phyloP scores from a whole-genome alignment of 805 yeast genomes.

The Candida hungchunana region DNA sequence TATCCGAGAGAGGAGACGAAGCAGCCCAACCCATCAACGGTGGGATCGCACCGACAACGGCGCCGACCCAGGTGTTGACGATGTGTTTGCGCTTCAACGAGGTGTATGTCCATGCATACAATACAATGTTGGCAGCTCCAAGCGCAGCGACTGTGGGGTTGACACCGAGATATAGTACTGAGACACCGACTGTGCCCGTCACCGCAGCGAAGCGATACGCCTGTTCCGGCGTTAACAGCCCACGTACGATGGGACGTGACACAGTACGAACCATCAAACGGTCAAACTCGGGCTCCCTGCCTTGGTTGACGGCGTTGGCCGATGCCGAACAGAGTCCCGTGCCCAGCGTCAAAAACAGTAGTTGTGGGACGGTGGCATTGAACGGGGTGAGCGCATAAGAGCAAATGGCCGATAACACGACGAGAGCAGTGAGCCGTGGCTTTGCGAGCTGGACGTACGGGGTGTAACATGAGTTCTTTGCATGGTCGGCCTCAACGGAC shows the following conservation, averaged over 20 bases:
- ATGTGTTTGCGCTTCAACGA: slow-evolving; percentile 82
- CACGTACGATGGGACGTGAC: slow-evolving; percentile 86
- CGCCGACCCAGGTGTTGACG: slow-evolving; percentile 97
- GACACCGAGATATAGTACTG: slow-evolving; percentile 71
- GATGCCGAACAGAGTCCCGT: slow-evolving; percentile 87
- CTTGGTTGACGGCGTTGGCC: slow-evolving; percentile 97
- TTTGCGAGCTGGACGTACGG: slow-evolving; percentile 83
- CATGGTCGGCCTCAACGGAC: no score
- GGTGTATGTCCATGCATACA: slow-evolving; percentile 90
- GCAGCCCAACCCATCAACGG: slow-evolving; percentile 99
- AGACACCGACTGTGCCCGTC: slow-evolving; percentile 68
- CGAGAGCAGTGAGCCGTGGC: slow-evolving; percentile 82
- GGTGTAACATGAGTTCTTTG: slow-evolving; percentile 30
- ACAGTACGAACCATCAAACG: slow-evolving; percentile 83
- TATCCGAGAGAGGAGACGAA: slow-evolving; percentile 70
- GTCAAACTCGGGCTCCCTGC: slow-evolving; percentile 89
- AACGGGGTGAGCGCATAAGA: slow-evolving; percentile 90
- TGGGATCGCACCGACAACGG: slow-evolving; percentile 97
- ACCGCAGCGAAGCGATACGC: slow-evolving; percentile 78
- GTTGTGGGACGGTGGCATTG: slow-evolving; percentile 66
- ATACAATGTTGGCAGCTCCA: slow-evolving; percentile 74
- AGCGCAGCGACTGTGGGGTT: slow-evolving; percentile 78
- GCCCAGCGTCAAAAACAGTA: slow-evolving; percentile 73
- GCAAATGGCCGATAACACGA: slow-evolving; percentile 87
- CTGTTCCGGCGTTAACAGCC: slow-evolving; percentile 66